phyloP scores from a whole-genome alignment of 1,284 basidiomycete species.

The Athelia psychrophila region DNA sequence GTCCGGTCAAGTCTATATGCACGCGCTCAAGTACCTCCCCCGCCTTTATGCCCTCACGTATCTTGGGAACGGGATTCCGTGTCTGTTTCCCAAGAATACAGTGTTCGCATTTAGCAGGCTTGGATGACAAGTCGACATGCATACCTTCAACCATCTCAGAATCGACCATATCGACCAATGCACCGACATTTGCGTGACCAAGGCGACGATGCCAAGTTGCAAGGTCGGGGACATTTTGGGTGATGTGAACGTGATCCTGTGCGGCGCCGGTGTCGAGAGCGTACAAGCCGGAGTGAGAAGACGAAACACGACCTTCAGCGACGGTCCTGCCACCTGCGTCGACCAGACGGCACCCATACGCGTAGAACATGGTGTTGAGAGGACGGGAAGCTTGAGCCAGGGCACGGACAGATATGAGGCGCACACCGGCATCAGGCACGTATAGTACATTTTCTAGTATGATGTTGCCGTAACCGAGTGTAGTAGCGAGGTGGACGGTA shows the following conservation, averaged over 20 bases:
- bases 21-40: slow-evolving; percentile 22
- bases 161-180: slow-evolving; percentile 23
- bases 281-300: neutral
- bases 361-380: neutral
- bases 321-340: neutral
- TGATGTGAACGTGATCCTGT: neutral
- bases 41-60: slow-evolving; percentile 10
- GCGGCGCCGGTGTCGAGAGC: neutral
- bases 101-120: slow-evolving; percentile 20
- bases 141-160: slow-evolving; percentile 26
- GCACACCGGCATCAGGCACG: slow-evolving; percentile 20
- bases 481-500: slow-evolving; percentile 20
- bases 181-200: slow-evolving; percentile 25
- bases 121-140: slow-evolving; percentile 18
- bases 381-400: slow-evolving; percentile 2
- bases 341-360: neutral
- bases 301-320: neutral
- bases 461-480: slow-evolving; percentile 13
- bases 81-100: slow-evolving; percentile 14
- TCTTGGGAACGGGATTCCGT: slow-evolving; percentile 2
- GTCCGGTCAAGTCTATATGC: slow-evolving; percentile 30
- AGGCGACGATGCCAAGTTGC: slow-evolving; percentile 30
- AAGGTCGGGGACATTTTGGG: slow-evolving; percentile 12
- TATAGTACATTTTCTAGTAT: slow-evolving; percentile 18
- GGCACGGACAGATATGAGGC: slow-evolving; percentile 20